Conservation (phyloP, 1,284 basidiomycete genomes). For the Xerocomus cyaneibrunnescens region DNA sequence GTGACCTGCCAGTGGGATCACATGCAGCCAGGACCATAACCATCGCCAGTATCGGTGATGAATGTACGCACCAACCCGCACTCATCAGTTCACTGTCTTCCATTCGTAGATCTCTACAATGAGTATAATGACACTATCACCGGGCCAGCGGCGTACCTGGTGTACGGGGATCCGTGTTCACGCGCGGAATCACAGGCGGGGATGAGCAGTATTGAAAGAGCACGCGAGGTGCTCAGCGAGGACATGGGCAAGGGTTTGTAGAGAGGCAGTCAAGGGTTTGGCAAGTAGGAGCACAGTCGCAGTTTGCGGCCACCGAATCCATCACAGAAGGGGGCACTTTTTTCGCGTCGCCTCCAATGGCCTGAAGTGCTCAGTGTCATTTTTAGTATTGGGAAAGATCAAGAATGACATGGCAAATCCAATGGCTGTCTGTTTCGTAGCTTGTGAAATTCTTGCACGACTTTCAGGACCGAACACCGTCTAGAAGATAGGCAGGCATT, state of each 20-base stretch:
- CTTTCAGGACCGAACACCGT: constrained; percentile 81
- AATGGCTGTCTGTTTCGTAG: constrained; percentile 67
- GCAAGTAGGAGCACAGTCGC: constrained; percentile 88
- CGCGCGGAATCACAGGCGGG: constrained; percentile 63
- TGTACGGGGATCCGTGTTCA: constrained; percentile 91
- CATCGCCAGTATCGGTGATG: constrained; percentile 81
- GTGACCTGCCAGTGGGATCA: constrained; percentile 81
- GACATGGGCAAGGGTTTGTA: constrained; percentile 97
- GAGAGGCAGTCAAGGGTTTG: constrained; percentile 89
- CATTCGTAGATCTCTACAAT: constrained; percentile 64
- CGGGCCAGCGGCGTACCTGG: constrained; percentile 81
- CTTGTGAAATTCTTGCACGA: constrained; percentile 81
- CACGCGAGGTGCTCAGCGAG: constrained; percentile 83
- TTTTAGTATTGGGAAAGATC: constrained; percentile 90
- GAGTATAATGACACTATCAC: too few relatives aligned
- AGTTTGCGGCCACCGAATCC: constrained; percentile 95
- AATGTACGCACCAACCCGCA: constrained; percentile 31
- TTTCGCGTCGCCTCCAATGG: not conserved
- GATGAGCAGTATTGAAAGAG: constrained; percentile 72
- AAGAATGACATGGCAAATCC: constrained; percentile 91
- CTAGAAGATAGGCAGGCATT: constrained; percentile 85
- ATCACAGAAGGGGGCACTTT: constrained; percentile 91
- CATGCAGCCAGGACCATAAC: constrained; percentile 80
- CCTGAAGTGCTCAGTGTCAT: constrained; percentile 12
- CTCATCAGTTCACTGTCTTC: not conserved